Evolutionary conservation across 1,139 yeast genomes (phyloP), one percentile per base, ranked within the genome.

Genomic region (Yamadazyma epiphylla): DNA sequence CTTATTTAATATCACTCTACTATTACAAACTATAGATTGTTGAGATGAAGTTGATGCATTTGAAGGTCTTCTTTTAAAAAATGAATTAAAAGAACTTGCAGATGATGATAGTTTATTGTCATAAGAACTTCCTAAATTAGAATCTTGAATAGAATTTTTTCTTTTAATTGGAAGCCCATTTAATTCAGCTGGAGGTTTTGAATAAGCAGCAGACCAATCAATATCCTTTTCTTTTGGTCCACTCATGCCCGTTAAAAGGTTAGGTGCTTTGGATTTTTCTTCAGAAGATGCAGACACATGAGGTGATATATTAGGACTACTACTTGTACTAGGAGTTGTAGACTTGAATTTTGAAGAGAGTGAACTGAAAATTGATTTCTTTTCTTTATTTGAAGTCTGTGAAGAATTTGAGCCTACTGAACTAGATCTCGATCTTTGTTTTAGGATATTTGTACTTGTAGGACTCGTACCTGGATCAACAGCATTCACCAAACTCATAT

Each of bases 281-380:
- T 24, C 15, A 5, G n/a, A 6, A n/a, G 11, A 5, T 15, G 19
- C 8, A 11, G 34, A 27, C 5, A 31, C 13, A 22, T 38, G 14
- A 4, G 35, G 26, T 9, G 38, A 26, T 2, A 37, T 15, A n/a
- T 27, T 24, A 14, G 41, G 32, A 10, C 33, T 22, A 21, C 16
- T 22, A 19, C 22, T 22, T 24, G 26, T 29, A 10, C 30, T 21
- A 19, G 27, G 35, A 26, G 14, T 21, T 12, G 34, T 19, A 8
- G 60, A 51, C 37, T 70, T 74, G 41, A 77, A 68, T 45, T 77
- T 77, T 3, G 81, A 72, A 2, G 82, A 76, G 10, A 77, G 46
- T 4, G 74, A 65, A 38, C 74, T 64, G 50, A 74, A 71, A 8
- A 74, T 37, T 3, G 75, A 68, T 25, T 41, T 39, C 67, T 66